Evolutionary conservation across 2,329 filamentous ascomycete genomes (phyloP), one percentile per base, ranked within the genome.

Genomic region (Penicillium sp.): DNA sequence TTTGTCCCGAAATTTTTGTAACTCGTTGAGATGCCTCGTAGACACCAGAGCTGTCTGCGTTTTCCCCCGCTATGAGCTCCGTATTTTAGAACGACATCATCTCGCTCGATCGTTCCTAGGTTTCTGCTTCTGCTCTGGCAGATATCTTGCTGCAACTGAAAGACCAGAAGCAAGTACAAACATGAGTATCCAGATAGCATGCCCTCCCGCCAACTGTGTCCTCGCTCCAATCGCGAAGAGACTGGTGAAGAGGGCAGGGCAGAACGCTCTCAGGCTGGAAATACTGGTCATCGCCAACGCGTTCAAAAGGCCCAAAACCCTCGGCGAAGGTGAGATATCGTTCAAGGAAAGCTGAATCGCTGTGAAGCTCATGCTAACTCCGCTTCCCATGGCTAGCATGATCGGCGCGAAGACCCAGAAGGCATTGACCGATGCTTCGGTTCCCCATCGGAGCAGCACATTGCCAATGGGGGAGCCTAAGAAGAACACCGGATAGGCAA

Each of bases 291-390:
- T 79, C 0, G 86, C 84, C 0, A 92, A 68, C 0, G 89, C 88
- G 68, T 94, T 94, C 30, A 95, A 78, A 0, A 87, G 92, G 0
- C 89, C 91, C 10, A 94, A 79, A 0, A 87, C 84, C 45, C 82
- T 80, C 1, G 86, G 83, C 10, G 83, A 86, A 0, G 91, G 91
- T 0, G 88, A 84, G 2, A 90, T 85, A 61, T 93, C 90, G 74
- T 94, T 94, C 35, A 94, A 72, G 0, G 87, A 87, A 9, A 94
- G 86, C 79, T 93, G 90, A 0, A 89, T 83, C 1, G 83, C 88
- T 0, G 89, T 93, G 71, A 90, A 91, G 1, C 84, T 81, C 89
- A 91, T 92, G 53, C 83, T 83, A 0, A 91, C 85, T 1, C 87
- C 87, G 13, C 83, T 83, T 0, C 88, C 89, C 0, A 91, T n/a